phyloP scores from a whole-genome alignment of 805 yeast species.

The Yamadazyma phyllophila region DNA sequence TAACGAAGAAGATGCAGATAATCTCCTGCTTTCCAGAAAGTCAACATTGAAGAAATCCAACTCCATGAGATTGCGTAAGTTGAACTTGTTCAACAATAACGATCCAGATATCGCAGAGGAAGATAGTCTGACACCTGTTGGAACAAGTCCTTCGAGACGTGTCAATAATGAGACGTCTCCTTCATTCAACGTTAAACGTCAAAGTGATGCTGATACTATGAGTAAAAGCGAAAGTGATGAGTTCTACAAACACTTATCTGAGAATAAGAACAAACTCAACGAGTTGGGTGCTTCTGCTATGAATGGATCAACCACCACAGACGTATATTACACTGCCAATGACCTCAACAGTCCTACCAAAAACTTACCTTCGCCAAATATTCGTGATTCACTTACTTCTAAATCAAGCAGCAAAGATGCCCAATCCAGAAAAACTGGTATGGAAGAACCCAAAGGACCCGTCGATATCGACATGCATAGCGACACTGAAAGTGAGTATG shows the following conservation, averaged over 20 bases:
- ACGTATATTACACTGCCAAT: constrained; percentile 23
- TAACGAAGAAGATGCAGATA: constrained; percentile 23
- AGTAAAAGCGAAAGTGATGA: constrained; percentile 18
- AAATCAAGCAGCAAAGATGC: constrained; percentile 8
- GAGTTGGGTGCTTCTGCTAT: constrained; percentile 17
- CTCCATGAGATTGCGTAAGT: constrained; percentile 40
- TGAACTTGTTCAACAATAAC: constrained; percentile 32
- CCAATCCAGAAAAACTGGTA: background rate
- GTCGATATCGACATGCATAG: background rate
- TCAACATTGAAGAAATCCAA: constrained; percentile 40
- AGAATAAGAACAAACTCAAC: constrained; percentile 16
- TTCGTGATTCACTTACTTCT: constrained; percentile 11
- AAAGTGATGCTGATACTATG: constrained; percentile 14
- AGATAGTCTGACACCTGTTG: constrained; percentile 1
- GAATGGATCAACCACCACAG: constrained; percentile 13
- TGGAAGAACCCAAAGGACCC: background rate
- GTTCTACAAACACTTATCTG: constrained; percentile 11
- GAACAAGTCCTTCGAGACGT: background rate
- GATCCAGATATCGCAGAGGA: constrained; percentile 11
- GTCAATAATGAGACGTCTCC: constrained; percentile 15
- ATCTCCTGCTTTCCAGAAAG: constrained; percentile 31
- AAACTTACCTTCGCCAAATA: constrained; percentile 13
- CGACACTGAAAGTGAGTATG: constrained; percentile 9
- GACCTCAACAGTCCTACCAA: constrained; percentile 16
- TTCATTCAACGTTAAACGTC: constrained; percentile 17